phyloP scores from a whole-genome alignment of 495 filamentous ascomycete genomes.

The Podospora sp. region DNA sequence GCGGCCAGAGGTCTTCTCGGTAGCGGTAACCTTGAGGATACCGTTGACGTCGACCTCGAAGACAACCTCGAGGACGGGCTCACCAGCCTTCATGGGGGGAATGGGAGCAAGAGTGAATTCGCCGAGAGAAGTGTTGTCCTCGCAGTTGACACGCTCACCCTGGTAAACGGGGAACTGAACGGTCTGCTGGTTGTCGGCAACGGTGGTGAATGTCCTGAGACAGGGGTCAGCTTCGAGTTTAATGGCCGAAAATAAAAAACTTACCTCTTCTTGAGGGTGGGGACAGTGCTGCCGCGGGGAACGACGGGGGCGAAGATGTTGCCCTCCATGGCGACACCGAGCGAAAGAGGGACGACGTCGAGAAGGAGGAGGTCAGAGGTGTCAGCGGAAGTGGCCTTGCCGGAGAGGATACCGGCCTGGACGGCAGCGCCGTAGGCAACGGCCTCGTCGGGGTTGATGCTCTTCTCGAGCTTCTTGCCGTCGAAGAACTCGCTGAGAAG shows the following conservation, averaged over 20 bases:
- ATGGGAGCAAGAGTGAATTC: conserved; percentile 99
- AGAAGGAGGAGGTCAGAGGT: conserved; percentile 94
- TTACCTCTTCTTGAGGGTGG: conserved; percentile 82
- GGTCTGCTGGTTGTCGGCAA: conserved; percentile 93
- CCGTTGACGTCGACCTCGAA: conserved; percentile 99
- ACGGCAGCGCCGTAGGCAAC: conserved; percentile 99
- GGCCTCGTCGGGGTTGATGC: conserved; percentile 99
- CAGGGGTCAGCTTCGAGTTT: neutral
- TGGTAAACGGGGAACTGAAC: conserved; percentile 98
- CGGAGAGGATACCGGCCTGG: conserved; percentile 96
- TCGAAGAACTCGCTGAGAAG: conserved; percentile 98
- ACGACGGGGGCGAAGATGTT: conserved; percentile 99
- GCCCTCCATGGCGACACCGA: conserved; percentile 99
- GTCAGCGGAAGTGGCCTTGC: conserved; percentile 93
- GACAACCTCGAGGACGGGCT: conserved; percentile 95
- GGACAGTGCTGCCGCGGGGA: conserved; percentile 86
- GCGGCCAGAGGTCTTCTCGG: conserved; percentile 97
- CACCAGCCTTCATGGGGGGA: conserved; percentile 96
- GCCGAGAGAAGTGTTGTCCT: conserved; percentile 98
- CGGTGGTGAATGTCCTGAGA: conserved; percentile 85
- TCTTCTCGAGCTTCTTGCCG: conserved; percentile 99
- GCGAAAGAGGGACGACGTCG: conserved; percentile 95
- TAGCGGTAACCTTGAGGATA: conserved; percentile 99
- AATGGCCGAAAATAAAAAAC: neutral
- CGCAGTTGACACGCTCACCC: conserved; percentile 99